A percentile compares a stretch with the other conserved stretches of the same genome.
These are phyloP conservation scores for Articulospora tetracladia DNA, from an alignment of 495 filamentous ascomycete genomes.

Conservation along the genomic window DNA sequence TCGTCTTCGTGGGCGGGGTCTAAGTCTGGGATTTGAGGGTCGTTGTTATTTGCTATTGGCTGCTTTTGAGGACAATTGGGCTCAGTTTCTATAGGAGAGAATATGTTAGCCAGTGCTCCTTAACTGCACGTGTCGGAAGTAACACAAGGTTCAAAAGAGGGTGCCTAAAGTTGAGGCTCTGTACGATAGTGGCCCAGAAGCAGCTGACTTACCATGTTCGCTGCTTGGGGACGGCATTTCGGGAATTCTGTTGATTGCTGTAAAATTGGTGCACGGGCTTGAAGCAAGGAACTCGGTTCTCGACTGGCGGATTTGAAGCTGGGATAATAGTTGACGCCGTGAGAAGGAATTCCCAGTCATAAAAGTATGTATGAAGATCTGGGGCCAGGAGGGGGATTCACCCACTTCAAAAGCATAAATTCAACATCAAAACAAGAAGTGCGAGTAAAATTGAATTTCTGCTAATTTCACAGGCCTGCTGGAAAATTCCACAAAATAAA, in stretches of 20 bases:
- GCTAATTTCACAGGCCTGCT: too few relatives aligned
- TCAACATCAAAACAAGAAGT: too few relatives aligned
- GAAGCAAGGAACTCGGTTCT: too few relatives aligned
- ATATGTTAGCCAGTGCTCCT: slow-evolving; percentile 9
- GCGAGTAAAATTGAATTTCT: too few relatives aligned
- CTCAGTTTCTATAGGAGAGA: neutral
- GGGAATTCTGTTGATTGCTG: neutral
- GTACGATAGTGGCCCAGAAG: neutral
- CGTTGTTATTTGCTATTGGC: neutral
- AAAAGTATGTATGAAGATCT: too few relatives aligned
- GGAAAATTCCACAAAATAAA: too few relatives aligned
- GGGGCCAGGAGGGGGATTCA: too few relatives aligned
- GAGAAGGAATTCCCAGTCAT: too few relatives aligned
- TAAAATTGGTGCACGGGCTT: too few relatives aligned
- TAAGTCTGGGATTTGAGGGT: neutral
- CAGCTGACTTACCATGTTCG: neutral
- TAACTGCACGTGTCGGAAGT: slow-evolving; percentile 9
- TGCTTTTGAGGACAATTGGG: neutral
- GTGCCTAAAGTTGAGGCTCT: neutral
- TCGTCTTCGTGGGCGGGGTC: neutral
- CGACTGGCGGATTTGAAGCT: too few relatives aligned
- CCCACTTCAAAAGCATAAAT: too few relatives aligned
- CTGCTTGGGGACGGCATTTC: neutral
- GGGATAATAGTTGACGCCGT: too few relatives aligned
- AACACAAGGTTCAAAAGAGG: neutral